phyloP scores from a whole-genome alignment of 192 early-diverging fungal species.

The Coemansia sp. region DNA sequence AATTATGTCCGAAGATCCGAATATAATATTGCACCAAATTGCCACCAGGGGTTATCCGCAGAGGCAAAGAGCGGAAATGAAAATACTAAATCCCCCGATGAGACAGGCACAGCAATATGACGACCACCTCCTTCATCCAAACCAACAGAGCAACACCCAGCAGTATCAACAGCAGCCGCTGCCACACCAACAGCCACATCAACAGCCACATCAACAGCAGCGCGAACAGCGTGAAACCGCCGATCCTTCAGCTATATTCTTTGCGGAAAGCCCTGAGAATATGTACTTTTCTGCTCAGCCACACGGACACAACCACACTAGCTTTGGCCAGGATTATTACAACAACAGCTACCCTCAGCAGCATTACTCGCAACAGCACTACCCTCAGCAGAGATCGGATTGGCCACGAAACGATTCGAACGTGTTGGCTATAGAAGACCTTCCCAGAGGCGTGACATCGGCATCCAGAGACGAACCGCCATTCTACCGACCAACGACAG shows the following conservation, averaged over 20 bases:
- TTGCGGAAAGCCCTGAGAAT: background rate
- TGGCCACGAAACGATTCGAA: constrained; percentile 2
- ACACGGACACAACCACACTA: background rate
- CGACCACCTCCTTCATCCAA: background rate
- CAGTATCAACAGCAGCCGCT: background rate
- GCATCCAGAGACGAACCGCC: constrained; percentile 7
- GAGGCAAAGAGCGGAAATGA: background rate
- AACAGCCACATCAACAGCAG: background rate
- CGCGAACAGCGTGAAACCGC: background rate
- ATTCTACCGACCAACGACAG: constrained; percentile 8
- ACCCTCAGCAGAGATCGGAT: background rate
- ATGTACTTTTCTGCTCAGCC: background rate
- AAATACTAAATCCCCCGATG: background rate
- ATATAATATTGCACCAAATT: constrained; percentile 5
- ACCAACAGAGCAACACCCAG: background rate
- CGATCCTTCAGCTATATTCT: background rate
- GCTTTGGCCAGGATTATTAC: background rate
- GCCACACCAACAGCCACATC: too few species aligned
- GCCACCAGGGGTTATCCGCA: background rate
- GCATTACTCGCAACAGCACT: background rate
- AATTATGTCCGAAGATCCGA: constrained; percentile 16
- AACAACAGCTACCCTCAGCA: background rate
- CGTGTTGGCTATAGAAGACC: constrained; percentile 12
- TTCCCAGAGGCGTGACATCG: constrained; percentile 14
- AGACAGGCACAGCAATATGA: background rate